A percentile compares a stretch with the other conserved stretches of the same genome.
phyloP scores from a whole-genome alignment of 192 early-diverging fungal genomes.

The Lobosporangium transversale region DNA sequence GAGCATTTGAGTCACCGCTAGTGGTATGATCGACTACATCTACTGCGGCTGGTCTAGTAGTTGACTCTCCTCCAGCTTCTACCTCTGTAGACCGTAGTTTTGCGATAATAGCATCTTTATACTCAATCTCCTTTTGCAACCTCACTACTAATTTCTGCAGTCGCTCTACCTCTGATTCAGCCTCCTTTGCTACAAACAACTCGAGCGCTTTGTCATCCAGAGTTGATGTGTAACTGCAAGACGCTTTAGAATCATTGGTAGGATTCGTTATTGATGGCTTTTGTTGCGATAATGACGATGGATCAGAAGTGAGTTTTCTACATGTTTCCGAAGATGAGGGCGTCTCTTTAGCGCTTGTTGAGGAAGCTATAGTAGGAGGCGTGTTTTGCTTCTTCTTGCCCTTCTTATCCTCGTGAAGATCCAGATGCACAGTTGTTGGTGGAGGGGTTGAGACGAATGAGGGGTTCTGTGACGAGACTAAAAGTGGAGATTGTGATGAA shows the following conservation, averaged over 20 bases:
- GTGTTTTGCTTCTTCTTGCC: too few species aligned
- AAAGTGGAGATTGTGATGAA: not conserved
- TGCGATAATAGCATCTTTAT: conserved; percentile 44
- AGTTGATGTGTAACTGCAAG: not conserved
- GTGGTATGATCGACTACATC: conserved; percentile 11
- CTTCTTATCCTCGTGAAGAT: too few species aligned
- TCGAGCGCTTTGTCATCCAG: conserved; percentile 34
- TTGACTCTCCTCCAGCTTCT: not conserved
- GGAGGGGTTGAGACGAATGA: not conserved
- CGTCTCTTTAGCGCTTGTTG: not conserved
- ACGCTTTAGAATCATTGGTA: not conserved
- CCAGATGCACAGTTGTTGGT: too few species aligned
- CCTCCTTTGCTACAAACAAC: conserved; percentile 28
- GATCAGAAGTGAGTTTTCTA: too few species aligned
- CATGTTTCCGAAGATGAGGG: too few species aligned
- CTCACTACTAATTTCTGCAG: conserved; percentile 28
- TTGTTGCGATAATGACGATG: too few species aligned
- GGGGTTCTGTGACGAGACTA: not conserved
- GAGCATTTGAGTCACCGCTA: too few species aligned
- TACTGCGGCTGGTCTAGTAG: not conserved
- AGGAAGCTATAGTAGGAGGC: not conserved
- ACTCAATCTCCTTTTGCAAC: conserved; percentile 43
- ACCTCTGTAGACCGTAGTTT: conserved; percentile 16
- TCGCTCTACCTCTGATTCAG: conserved; percentile 36
- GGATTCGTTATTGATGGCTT: not conserved